Evolutionary conservation across 805 yeast genomes (phyloP), one percentile per base, ranked within the genome.

Genomic region (Sugiyamaella marilandica): DNA sequence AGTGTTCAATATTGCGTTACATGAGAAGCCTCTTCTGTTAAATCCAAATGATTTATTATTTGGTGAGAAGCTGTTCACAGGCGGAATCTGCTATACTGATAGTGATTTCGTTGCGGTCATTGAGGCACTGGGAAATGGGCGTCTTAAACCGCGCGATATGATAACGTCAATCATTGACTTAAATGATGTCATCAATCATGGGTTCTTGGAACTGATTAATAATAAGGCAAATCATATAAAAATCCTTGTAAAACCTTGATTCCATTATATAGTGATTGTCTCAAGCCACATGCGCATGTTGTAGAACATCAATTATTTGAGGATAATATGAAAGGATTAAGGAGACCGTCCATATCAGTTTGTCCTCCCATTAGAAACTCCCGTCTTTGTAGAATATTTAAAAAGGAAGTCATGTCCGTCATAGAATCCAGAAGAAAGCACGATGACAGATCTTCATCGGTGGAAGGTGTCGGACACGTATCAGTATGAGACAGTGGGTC

Each of bases 1-100:
- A 1, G 78, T 82, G 14, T 79, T 80, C 33, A 83, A 82, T 64
- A 76, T 83, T 51, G 87, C 87, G 3, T 78, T 83, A 41, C 83
- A 85, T 85, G 72, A 74, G 45, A 69, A 73, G 35, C 75, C 81
- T 5, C 67, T 77, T 24, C 70, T 69, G 13, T 77, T 74, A 61
- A 72, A 72, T 57, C 84, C 84, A 51, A 81, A 80, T 83, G 75
- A 74, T 56, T 65, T 80, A 14, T 77, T 84, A 4, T 68, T 74
- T 59, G 74, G 74, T 50, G 87, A 83, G 63, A 82, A 79, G 61
- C 65, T 65, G 43, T 68, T 79, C 36, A 74, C 81, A 43, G 87
- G 86, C 1, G 79, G 84, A 1, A 80, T 81, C 73, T 79, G 84
- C 55, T 81, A 81, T 62, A 76, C 78, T 1, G 74, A 75, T 24